These are phyloP conservation scores for Grosmannia serpens DNA, from an alignment of 2,329 filamentous ascomycete genomes.

Conservation along the genomic window DNA sequence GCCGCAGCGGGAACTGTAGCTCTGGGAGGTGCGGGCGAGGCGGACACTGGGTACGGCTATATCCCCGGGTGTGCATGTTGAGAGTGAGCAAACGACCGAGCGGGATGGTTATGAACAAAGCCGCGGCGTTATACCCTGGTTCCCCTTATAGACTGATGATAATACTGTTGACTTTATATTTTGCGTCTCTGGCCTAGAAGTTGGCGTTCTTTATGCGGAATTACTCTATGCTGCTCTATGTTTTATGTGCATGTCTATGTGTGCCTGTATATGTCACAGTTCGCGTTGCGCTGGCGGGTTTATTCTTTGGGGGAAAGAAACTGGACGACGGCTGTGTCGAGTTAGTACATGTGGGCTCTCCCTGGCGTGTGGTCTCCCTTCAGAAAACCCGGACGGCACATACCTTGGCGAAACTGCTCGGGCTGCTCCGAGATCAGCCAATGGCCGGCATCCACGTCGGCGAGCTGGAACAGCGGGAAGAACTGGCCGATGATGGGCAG, in stretches of 20 bases:
- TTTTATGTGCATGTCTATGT: background rate
- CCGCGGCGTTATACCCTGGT: background rate
- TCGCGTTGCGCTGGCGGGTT: background rate
- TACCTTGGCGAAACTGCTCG: conserved; percentile 63
- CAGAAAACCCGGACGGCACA: too few relatives aligned
- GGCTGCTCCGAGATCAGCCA: conserved; percentile 89
- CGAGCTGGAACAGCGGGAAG: conserved; percentile 65
- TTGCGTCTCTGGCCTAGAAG: background rate
- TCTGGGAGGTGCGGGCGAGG: conserved; percentile 7
- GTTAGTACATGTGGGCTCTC: background rate
- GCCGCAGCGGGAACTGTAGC: conserved; percentile 10
- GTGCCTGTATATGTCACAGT: background rate
- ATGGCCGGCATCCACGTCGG: conserved; percentile 68
- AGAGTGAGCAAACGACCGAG: background rate
- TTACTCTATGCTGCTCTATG: background rate
- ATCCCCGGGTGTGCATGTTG: conserved; percentile 3
- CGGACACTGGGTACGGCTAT: conserved; percentile 2
- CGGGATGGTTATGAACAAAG: background rate
- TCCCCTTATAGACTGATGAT: background rate
- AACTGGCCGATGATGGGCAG: conserved; percentile 71
- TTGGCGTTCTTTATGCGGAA: background rate
- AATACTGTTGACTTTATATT: background rate
- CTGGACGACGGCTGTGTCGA: conserved; percentile 19
- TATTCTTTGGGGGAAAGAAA: conserved; percentile 23
- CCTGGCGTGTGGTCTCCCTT: background rate